Percentiles rank a stretch among this genome's conserved stretches.
These are phyloP conservation scores for Millerago galiae DNA, from an alignment of 805 yeast genomes.

Conservation along the genomic window DNA sequence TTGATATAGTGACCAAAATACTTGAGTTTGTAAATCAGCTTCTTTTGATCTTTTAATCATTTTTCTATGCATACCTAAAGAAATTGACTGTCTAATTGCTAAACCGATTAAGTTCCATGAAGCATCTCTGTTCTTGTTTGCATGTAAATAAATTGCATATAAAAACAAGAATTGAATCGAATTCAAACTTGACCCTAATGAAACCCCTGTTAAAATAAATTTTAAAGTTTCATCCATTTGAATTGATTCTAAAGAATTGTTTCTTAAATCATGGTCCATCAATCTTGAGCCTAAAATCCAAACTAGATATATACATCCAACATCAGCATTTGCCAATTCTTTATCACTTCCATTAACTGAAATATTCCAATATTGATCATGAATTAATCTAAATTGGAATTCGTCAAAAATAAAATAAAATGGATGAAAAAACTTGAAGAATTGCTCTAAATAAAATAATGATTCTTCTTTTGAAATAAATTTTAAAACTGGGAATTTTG, in stretches of 20 bases:
- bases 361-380: constrained; percentile 33
- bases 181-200: constrained; percentile 37
- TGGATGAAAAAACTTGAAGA: constrained; percentile 39
- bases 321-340: constrained; percentile 16
- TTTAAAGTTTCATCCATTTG: constrained; percentile 36
- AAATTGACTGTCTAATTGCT: constrained; percentile 40
- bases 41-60: constrained; percentile 21
- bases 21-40: constrained; percentile 26
- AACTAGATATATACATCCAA: constrained; percentile 42
- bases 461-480: constrained; percentile 30
- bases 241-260: constrained; percentile 15
- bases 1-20: constrained; percentile 38
- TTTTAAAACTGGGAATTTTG: constrained; percentile 34
- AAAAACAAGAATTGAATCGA: constrained; percentile 38
- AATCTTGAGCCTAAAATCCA: constrained; percentile 28
- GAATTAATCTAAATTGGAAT: constrained; percentile 26
- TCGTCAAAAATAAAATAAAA: constrained; percentile 37
- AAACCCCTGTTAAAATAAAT: constrained; percentile 35
- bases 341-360: constrained; percentile 3
- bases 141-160: constrained; percentile 37
- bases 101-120: constrained; percentile 42
- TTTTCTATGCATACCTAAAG: constrained; percentile 42
- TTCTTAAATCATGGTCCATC: constrained; percentile 15
- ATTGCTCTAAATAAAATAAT: constrained; percentile 29
- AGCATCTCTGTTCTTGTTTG: constrained; percentile 40